phyloP scores from a whole-genome alignment of 2,329 filamentous ascomycete genomes.

The Fusarium sp. region DNA sequence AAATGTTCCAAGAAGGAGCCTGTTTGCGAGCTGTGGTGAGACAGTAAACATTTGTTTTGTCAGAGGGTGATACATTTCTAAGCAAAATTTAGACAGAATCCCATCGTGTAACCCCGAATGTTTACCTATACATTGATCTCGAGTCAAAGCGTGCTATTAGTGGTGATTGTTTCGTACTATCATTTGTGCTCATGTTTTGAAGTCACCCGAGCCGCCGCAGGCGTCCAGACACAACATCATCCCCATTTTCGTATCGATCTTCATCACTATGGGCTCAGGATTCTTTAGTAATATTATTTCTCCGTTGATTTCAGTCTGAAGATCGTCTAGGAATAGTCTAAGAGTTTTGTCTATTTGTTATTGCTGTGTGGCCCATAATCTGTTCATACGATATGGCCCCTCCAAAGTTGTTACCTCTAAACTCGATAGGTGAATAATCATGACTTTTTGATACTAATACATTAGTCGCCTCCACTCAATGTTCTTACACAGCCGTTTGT shows the following conservation, averaged over 20 bases:
- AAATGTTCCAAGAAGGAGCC: slow-evolving; percentile 73
- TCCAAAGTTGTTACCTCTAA: neutral
- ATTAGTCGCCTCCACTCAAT: neutral
- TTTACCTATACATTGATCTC: neutral
- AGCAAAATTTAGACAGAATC: neutral
- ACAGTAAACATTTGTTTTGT: neutral
- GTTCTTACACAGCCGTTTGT: neutral
- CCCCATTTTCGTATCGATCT: neutral
- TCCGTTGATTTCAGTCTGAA: neutral
- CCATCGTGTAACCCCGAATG: neutral
- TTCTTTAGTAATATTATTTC: neutral
- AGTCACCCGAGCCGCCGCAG: neutral
- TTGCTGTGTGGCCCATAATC: neutral
- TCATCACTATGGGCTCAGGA: neutral
- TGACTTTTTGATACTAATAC: slow-evolving; percentile 7
- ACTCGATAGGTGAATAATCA: neutral
- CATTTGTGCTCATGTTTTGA: neutral
- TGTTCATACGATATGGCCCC: neutral
- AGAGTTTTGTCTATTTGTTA: neutral
- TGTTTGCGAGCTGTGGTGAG: slow-evolving; percentile 75
- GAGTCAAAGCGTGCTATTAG: neutral
- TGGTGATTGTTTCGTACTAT: neutral
- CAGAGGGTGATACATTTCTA: neutral
- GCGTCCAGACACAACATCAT: neutral
- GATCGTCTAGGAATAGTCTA: neutral